Percentiles rank a stretch among this genome's conserved stretches.
These are phyloP conservation scores for Fusarium luffae DNA, from an alignment of 2,329 filamentous ascomycete species.

Conservation along the genomic window DNA sequence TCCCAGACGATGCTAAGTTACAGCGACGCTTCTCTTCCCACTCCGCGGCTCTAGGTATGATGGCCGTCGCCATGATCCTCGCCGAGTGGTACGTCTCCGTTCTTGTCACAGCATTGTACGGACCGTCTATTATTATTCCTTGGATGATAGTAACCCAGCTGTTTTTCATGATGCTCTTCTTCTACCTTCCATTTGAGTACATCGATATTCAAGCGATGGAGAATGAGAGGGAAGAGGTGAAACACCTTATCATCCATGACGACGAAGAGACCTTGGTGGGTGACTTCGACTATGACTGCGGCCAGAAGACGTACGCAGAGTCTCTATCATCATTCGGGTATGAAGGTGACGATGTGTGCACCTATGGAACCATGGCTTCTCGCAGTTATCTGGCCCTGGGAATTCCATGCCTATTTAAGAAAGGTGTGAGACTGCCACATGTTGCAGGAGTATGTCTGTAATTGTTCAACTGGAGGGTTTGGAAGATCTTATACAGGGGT, in stretches of 20 bases:
- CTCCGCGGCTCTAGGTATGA: neutral
- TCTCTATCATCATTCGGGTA: neutral
- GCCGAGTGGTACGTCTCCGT: constrained; percentile 6
- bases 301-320: neutral
- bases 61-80: neutral
- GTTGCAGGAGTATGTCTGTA: neutral
- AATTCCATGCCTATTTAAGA: neutral
- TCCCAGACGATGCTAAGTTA: too few relatives aligned
- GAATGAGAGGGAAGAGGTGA: neutral
- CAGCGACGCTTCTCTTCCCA: neutral
- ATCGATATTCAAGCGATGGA: neutral
- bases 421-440: neutral
- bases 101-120: neutral
- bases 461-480: too few relatives aligned
- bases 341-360: too few relatives aligned
- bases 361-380: neutral
- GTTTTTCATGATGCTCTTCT: neutral
- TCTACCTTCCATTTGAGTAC: neutral
- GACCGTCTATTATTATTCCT: neutral
- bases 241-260: neutral
- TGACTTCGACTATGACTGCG: neutral
- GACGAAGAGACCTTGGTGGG: neutral
- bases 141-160: constrained; percentile 1
- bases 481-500: neutral
- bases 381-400: neutral